These are phyloP conservation scores for Dryas alaskensis DNA, from an alignment of 306 rosid genomes.

Conservation along the genomic window DNA sequence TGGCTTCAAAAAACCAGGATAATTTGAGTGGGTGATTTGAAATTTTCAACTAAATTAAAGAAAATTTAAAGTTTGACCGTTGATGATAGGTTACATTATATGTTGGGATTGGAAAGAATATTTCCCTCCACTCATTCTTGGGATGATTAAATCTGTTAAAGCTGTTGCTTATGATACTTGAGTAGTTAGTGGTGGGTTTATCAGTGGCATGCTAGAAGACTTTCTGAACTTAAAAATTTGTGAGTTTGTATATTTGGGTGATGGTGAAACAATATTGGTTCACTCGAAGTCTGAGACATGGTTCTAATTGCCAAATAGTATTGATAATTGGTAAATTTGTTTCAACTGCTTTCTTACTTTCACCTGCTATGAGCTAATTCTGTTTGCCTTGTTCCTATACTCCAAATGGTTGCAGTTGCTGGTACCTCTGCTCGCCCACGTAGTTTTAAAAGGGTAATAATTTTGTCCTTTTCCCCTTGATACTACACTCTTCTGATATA, in stretches of 20 bases:
- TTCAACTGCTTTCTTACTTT: not conserved
- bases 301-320: not conserved
- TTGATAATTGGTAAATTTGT: not conserved
- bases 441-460: conserved; percentile 63
- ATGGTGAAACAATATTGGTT: not conserved
- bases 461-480: not conserved
- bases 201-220: not conserved
- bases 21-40: not conserved
- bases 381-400: conserved; percentile 28
- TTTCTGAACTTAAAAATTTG: not conserved
- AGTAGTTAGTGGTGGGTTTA: not conserved
- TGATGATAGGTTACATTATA: not conserved
- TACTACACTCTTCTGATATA: not conserved
- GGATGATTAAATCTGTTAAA: not conserved
- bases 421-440: conserved; percentile 83
- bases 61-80: not conserved
- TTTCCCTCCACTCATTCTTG: not conserved
- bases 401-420: conserved; percentile 66
- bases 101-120: not conserved
- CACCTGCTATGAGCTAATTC: conserved; percentile 8
- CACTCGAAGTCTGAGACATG: not conserved
- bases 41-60: not conserved
- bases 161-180: not conserved
- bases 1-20: too few species aligned
- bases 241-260: conserved; percentile 2